phyloP scores from a whole-genome alignment of 371 early-diverging fungal genomes.

The Coemansia sp. region DNA sequence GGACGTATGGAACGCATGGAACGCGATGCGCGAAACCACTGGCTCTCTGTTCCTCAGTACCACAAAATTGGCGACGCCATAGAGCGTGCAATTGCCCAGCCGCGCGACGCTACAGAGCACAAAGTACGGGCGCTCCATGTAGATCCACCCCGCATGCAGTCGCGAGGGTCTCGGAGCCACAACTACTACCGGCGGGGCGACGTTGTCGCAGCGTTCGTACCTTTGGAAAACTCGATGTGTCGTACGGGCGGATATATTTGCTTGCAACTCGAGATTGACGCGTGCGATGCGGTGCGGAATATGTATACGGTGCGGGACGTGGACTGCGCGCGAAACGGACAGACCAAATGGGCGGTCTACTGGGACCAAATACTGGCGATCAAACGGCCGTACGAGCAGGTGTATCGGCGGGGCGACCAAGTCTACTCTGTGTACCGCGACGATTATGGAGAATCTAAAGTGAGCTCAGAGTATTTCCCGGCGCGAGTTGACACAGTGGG shows the following conservation, averaged over 20 bases:
- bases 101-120: background rate
- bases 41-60: constrained; percentile 13
- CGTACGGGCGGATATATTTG: constrained; percentile 18
- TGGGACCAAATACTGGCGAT: constrained; percentile 45
- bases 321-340: constrained; percentile 7
- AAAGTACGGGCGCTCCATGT: constrained; percentile 20
- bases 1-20: constrained; percentile 30
- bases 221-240: constrained; percentile 14
- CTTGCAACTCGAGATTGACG: constrained; percentile 17
- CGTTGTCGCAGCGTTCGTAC: constrained; percentile 35
- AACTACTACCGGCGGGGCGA: constrained; percentile 45
- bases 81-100: constrained; percentile 4
- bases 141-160: constrained; percentile 29
- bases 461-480: constrained; percentile 46
- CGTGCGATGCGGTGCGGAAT: constrained; percentile 32
- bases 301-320: constrained; percentile 39
- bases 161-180: constrained; percentile 15
- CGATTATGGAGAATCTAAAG: constrained; percentile 26
- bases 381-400: constrained; percentile 38
- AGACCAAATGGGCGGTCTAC: constrained; percentile 31
- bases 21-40: constrained; percentile 37
- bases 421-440: constrained; percentile 45
- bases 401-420: constrained; percentile 38
- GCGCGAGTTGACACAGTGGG: constrained; percentile 24
- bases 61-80: background rate